A percentile compares a stretch with the other conserved stretches of the same genome.
phyloP scores from a whole-genome alignment of 257 asterid species.

The Marsdenia floribunda region DNA sequence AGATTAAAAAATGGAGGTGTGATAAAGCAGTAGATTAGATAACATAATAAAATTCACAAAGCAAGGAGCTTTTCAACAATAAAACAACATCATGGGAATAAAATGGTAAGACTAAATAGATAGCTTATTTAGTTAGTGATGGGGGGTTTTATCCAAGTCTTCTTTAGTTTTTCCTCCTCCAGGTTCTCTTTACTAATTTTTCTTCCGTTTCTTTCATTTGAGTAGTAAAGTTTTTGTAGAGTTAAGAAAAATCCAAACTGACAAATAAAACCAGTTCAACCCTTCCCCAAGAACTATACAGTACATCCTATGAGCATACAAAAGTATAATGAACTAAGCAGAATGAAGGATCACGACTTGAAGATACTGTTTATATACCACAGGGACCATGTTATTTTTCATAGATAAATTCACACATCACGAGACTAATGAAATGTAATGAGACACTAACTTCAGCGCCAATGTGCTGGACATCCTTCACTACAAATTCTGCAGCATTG shows the following conservation, averaged over 20 bases:
- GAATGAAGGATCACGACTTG: background rate
- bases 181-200: background rate
- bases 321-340: background rate
- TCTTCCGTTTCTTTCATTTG: background rate
- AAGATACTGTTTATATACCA: background rate
- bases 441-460: conserved; percentile 70
- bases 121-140: background rate
- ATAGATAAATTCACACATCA: background rate
- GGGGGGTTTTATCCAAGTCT: background rate
- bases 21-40: background rate
- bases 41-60: no score
- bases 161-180: background rate
- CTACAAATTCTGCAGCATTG: conserved; percentile 43
- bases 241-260: background rate
- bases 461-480: conserved; percentile 81
- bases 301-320: background rate
- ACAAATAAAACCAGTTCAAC: background rate
- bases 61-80: background rate
- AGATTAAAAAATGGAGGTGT: background rate
- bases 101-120: background rate
- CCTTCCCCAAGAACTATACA: background rate
- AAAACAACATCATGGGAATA: background rate
- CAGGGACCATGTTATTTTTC: background rate
- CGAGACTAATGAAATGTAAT: conserved; percentile 5
- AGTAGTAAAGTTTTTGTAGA: background rate